Conservation (phyloP, 1,284 basidiomycete genomes). For the Puccinia horiana region DNA sequence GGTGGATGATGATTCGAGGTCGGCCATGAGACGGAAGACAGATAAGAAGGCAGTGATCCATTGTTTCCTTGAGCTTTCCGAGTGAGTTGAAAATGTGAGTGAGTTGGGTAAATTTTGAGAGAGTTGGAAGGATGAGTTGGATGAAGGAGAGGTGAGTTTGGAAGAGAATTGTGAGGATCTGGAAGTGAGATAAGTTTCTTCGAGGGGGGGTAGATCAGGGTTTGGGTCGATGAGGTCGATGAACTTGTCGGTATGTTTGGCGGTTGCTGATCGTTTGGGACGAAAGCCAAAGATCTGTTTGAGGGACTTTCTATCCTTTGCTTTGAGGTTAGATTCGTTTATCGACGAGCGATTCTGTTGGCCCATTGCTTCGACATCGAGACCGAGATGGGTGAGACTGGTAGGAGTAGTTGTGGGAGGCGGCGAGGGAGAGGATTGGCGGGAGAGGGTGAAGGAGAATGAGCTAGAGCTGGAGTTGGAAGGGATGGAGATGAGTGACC, state of each 20-base stretch:
- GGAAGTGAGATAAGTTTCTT: neutral
- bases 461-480: neutral
- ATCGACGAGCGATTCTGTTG: neutral
- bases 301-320: conserved; percentile 25
- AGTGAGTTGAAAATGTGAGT: conserved; percentile 8
- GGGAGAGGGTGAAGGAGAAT: conserved; percentile 7
- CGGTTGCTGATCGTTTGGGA: neutral
- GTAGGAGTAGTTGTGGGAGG: neutral
- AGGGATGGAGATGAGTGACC: conserved; percentile 9
- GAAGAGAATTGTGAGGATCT: neutral
- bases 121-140: conserved; percentile 1
- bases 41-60: neutral
- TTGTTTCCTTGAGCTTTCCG: conserved; percentile 11
- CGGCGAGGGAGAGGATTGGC: neutral
- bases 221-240: conserved; percentile 11
- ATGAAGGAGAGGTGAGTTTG: conserved; percentile 8
- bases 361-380: conserved; percentile 38
- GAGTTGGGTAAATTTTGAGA: conserved; percentile 7
- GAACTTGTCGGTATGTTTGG: neutral
- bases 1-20: conserved; percentile 15
- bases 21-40: conserved; percentile 6
- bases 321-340: neutral
- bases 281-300: conserved; percentile 25
- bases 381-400: conserved; percentile 32
- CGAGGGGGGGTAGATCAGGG: neutral